Conservation (phyloP, 768 basidiomycete species). For the Kwoniella heveanensis region DNA sequence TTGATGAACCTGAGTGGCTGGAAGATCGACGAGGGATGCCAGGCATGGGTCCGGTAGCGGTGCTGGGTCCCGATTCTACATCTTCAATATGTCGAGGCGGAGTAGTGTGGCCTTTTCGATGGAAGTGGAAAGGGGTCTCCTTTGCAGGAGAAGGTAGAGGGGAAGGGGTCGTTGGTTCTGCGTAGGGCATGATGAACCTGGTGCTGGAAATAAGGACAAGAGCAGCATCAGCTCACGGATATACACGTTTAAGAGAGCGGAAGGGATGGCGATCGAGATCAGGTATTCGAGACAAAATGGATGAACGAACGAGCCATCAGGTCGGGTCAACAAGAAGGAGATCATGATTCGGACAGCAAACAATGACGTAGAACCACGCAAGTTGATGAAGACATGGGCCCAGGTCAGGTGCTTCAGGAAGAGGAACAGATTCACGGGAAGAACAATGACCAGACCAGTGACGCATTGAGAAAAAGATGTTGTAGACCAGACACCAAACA, state of each 20-base stretch:
- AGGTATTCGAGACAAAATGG: neutral
- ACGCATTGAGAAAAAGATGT: neutral
- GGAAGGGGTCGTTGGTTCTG: slow-evolving; percentile 42
- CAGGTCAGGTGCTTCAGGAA: slow-evolving; percentile 6
- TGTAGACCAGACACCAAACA: neutral
- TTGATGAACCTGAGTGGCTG: slow-evolving; percentile 29
- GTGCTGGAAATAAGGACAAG: neutral
- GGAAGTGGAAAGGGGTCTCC: slow-evolving; percentile 29
- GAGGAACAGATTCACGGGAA: neutral
- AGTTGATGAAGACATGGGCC: neutral
- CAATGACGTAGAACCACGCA: neutral
- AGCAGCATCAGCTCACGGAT: slow-evolving; percentile 2
- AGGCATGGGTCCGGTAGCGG: slow-evolving; percentile 44
- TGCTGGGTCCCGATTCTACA: slow-evolving; percentile 18
- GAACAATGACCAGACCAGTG: neutral
- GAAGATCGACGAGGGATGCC: slow-evolving; percentile 49
- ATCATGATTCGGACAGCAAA: slow-evolving; percentile 6
- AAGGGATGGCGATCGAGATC: neutral
- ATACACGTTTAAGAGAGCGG: neutral
- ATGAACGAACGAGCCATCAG: slow-evolving; percentile 18
- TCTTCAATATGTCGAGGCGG: slow-evolving; percentile 37
- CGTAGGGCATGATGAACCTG: slow-evolving; percentile 49
- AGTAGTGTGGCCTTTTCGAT: slow-evolving; percentile 33
- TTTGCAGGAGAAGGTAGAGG: slow-evolving; percentile 42
- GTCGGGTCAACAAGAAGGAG: slow-evolving; percentile 7